Percentiles rank a stretch among this genome's conserved stretches.
Conservation (phyloP, 2,329 filamentous ascomycete genomes). For the Fusarium palustre region DNA sequence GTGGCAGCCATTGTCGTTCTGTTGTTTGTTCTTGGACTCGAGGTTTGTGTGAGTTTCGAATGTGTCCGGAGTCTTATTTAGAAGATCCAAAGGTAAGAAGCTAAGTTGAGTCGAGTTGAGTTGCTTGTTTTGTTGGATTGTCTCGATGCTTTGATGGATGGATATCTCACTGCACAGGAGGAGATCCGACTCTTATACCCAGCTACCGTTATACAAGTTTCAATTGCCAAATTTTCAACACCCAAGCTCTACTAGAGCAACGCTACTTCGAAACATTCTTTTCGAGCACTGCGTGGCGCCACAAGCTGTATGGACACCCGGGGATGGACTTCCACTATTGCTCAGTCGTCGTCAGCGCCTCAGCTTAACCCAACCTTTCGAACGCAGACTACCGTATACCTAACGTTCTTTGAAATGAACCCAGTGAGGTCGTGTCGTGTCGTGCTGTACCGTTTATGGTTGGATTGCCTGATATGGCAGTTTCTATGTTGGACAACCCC, state of each 20-base stretch:
- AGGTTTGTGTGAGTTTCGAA: neutral
- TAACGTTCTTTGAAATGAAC: neutral
- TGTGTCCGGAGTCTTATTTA: neutral
- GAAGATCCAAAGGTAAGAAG: neutral
- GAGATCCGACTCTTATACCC: slow-evolving; percentile 19
- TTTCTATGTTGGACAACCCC: slow-evolving; percentile 10
- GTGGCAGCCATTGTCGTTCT: slow-evolving; percentile 23
- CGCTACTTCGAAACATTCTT: neutral
- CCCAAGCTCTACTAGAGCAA: neutral
- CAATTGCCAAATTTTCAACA: too few relatives aligned
- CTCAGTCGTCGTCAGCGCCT: slow-evolving; percentile 37
- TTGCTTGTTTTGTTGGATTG: slow-evolving; percentile 3
- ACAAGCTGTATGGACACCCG: slow-evolving; percentile 16
- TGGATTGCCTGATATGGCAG: slow-evolving; percentile 18
- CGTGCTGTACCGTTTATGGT: neutral
- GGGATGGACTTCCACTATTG: slow-evolving; percentile 23
- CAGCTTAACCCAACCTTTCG: neutral
- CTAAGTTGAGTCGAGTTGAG: neutral
- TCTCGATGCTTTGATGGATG: neutral
- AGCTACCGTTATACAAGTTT: neutral
- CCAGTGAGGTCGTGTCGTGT: neutral
- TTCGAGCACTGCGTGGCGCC: slow-evolving; percentile 15
- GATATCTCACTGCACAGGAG: neutral
- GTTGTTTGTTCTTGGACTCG: neutral
- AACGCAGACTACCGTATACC: slow-evolving; percentile 22